Evolutionary conservation across 345 rosid species (phyloP).

Genomic region (Eucalyptus sideroxylon): DNA sequence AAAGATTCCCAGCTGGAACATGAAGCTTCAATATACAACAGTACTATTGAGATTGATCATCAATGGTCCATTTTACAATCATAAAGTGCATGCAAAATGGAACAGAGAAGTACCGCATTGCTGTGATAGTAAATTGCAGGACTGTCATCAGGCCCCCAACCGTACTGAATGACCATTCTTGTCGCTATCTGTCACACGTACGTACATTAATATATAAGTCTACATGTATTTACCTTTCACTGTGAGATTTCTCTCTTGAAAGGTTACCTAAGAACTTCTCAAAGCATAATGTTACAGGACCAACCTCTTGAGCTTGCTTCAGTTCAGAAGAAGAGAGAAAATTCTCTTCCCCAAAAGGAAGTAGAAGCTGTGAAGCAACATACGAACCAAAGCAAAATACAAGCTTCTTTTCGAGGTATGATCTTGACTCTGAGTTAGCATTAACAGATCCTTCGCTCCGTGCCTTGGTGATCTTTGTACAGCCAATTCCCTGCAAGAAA

Average conservation of each 20-base stretch:
- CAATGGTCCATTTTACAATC: not conserved
- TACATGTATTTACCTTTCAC: not conserved
- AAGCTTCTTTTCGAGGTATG: conserved; percentile 91
- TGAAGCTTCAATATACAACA: not conserved
- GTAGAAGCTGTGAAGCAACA: conserved; percentile 76
- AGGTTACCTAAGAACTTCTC: not conserved
- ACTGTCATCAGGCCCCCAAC: conserved; percentile 97
- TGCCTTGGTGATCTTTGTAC: conserved; percentile 77
- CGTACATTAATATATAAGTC: not conserved
- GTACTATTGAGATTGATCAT: not conserved
- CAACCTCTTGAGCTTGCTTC: conserved; percentile 84
- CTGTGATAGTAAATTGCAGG: conserved; percentile 70
- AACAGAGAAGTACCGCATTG: conserved; percentile 53
- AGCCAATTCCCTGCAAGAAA: conserved; percentile 68
- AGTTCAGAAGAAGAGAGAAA: conserved; percentile 69
- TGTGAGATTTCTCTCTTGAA: not conserved
- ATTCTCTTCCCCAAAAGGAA: conserved; percentile 82
- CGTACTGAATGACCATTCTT: conserved; percentile 92
- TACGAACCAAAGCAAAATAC: conserved; percentile 93
- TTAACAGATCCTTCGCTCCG: conserved; percentile 50
- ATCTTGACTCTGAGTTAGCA: conserved; percentile 73
- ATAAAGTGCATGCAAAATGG: not conserved
- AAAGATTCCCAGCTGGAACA: not conserved
- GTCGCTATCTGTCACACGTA: conserved; percentile 62
- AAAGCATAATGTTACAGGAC: not conserved